Evolutionary conservation across 306 rosid genomes (phyloP).

Genomic region (Medicago ruthenica): DNA sequence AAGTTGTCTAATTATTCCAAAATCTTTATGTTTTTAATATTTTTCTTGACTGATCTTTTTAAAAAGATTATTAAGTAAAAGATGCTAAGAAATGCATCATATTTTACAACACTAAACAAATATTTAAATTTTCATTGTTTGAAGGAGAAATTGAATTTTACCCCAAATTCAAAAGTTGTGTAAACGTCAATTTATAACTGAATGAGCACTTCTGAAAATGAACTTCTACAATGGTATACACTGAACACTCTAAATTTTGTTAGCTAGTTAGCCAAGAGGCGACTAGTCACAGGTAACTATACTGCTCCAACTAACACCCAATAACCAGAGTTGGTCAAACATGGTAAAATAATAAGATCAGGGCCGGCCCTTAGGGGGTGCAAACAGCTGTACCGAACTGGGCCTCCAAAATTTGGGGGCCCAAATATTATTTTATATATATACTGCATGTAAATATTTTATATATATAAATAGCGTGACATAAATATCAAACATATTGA

Average conservation of each 20-base stretch:
- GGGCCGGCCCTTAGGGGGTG: no score
- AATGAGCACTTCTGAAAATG: background rate
- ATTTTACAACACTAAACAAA: background rate
- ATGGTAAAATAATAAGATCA: no score
- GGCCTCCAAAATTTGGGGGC: no score
- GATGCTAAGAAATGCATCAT: background rate
- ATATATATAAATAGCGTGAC: no score
- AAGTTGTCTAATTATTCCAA: background rate
- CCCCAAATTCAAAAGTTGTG: background rate
- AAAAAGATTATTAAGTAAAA: background rate
- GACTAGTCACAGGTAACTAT: background rate
- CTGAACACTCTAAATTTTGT: background rate
- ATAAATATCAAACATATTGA: no score
- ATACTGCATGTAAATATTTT: no score
- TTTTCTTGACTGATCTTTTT: background rate
- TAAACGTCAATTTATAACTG: background rate
- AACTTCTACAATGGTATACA: background rate
- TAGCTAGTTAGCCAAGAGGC: background rate
- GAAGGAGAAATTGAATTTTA: background rate
- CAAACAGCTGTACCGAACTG: no score
- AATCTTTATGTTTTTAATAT: background rate
- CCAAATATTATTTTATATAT: no score
- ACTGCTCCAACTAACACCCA: background rate
- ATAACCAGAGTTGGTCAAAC: background rate
- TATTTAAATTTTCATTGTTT: background rate